Percentiles rank a stretch among this genome's conserved stretches.
Evolutionary conservation across 345 rosid species (phyloP).

Genomic region (Populus simonii): DNA sequence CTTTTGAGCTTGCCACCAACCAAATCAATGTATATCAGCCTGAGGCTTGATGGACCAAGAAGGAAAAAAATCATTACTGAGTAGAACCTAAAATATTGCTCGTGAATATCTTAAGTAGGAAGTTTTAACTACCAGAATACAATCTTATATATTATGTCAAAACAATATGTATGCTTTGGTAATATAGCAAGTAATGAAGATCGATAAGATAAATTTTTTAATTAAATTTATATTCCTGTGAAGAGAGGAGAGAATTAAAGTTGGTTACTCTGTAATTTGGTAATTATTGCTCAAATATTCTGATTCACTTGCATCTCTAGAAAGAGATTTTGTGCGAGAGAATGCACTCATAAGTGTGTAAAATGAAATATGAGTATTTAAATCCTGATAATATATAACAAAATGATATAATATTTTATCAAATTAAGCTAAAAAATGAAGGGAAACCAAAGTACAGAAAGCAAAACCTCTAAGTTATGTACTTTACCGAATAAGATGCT

Average conservation of each 20-base stretch:
- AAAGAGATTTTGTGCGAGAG: not conserved
- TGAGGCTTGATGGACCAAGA: not conserved
- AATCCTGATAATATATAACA: not conserved
- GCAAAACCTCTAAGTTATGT: conserved; percentile 6
- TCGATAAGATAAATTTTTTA: not conserved
- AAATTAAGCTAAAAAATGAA: not conserved
- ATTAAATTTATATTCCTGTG: not conserved
- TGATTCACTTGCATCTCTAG: not conserved
- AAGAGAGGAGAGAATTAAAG: not conserved
- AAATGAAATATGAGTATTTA: not conserved
- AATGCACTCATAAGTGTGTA: not conserved
- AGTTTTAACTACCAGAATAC: not conserved
- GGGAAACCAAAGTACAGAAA: not conserved
- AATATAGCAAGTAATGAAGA: not conserved
- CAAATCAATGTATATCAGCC: not conserved
- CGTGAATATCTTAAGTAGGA: not conserved
- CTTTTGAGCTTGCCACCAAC: not conserved
- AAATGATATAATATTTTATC: not conserved
- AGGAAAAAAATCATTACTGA: no score
- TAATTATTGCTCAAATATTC: not conserved
- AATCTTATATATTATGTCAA: not conserved
- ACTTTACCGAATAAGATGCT: conserved; percentile 91
- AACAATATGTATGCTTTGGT: not conserved
- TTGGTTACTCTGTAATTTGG: not conserved
- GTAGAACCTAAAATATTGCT: no score